Conservation (phyloP, 257 asterid genomes). For the Solanum lycopersicoides region DNA sequence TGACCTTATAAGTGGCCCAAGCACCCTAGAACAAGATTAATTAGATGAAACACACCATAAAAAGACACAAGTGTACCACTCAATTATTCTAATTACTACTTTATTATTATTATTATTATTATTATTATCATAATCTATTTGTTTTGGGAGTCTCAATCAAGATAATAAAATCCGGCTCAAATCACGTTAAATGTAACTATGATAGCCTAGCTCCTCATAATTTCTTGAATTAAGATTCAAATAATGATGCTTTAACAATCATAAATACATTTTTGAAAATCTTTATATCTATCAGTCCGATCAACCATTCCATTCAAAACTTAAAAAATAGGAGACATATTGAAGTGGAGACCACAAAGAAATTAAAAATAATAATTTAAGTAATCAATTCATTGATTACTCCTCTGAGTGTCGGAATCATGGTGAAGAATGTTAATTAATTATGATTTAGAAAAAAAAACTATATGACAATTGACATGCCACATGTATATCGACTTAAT, state of each 20-base stretch:
- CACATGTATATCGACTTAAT: not conserved
- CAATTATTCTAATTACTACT: not conserved
- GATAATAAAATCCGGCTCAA: not conserved
- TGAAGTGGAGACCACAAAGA: too few species aligned
- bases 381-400: not conserved
- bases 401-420: not conserved
- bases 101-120: not conserved
- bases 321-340: too few species aligned
- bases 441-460: not conserved
- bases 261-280: not conserved
- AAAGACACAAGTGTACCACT: not conserved
- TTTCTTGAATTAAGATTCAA: not conserved
- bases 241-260: not conserved
- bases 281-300: not conserved
- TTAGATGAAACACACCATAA: not conserved
- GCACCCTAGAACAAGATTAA: not conserved
- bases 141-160: not conserved
- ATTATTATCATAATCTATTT: not conserved
- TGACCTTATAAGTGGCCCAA: not conserved
- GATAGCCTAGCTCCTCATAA: not conserved
- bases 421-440: not conserved
- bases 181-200: not conserved
- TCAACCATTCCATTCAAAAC: not conserved
- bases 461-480: not conserved
- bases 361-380: not conserved